Conservation (phyloP, 2,329 filamentous ascomycete species). For the Exophiala aquamarina region DNA sequence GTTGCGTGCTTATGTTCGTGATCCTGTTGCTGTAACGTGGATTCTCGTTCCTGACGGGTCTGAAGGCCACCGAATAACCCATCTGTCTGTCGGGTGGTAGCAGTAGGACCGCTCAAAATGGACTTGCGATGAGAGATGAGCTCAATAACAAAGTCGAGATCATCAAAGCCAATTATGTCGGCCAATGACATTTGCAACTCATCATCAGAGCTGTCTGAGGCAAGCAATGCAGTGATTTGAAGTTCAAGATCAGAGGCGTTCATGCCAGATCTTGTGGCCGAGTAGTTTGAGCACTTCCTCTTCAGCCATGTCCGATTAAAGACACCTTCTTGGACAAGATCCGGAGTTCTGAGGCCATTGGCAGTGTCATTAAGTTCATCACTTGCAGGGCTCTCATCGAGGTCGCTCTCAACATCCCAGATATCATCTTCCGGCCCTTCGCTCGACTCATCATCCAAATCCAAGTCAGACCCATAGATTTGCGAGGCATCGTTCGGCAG, state of each 20-base stretch:
- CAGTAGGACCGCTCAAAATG: slow-evolving; percentile 53
- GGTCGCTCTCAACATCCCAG: slow-evolving; percentile 75
- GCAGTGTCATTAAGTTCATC: slow-evolving; percentile 66
- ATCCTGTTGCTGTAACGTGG: slow-evolving; percentile 73
- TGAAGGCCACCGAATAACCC: slow-evolving; percentile 61
- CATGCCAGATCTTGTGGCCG: slow-evolving; percentile 64
- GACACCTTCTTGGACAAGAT: slow-evolving; percentile 30
- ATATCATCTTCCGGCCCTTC: slow-evolving; percentile 74
- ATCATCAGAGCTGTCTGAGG: slow-evolving; percentile 70
- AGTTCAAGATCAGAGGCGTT: slow-evolving; percentile 69
- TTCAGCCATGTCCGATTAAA: slow-evolving; percentile 71
- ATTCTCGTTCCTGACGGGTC: slow-evolving; percentile 74
- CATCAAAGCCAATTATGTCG: slow-evolving; percentile 88
- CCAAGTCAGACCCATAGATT: slow-evolving; percentile 55
- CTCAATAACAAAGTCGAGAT: slow-evolving; percentile 89
- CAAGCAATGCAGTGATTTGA: slow-evolving; percentile 74
- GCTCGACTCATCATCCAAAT: slow-evolving; percentile 60
- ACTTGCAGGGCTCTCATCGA: slow-evolving; percentile 41
- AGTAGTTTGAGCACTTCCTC: slow-evolving; percentile 66
- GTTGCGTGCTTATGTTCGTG: slow-evolving; percentile 76
- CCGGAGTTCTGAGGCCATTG: slow-evolving; percentile 39
- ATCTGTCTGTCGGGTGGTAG: slow-evolving; percentile 38
- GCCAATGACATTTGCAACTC: slow-evolving; percentile 88
- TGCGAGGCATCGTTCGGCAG: slow-evolving; percentile 45
- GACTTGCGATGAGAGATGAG: slow-evolving; percentile 75